phyloP scores from a whole-genome alignment of 2,329 filamentous ascomycete genomes.

The Trichothecium roseum region DNA sequence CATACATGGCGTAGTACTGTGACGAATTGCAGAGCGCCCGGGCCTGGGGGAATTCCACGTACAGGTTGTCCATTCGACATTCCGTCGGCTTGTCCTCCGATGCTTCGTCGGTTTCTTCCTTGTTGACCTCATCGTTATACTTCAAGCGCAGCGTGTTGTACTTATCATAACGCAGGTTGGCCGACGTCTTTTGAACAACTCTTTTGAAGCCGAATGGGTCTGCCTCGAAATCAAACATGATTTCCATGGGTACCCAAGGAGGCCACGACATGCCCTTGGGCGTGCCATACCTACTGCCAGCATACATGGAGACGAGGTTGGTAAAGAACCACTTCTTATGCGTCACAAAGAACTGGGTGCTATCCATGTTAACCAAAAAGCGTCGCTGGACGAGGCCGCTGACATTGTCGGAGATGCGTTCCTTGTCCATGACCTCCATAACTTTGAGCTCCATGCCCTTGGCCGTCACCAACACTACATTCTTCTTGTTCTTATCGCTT shows the following conservation, averaged over 20 bases:
- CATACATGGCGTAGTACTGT: conserved; percentile 96
- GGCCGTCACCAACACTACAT: conserved; percentile 90
- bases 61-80: conserved; percentile 86
- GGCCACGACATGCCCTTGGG: conserved; percentile 83
- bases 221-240: conserved; percentile 92
- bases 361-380: conserved; percentile 93
- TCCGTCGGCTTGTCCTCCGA: conserved; percentile 48
- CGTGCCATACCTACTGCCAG: conserved; percentile 85
- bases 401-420: conserved; percentile 81
- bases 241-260: conserved; percentile 95
- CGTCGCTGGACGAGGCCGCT: conserved; percentile 91
- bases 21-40: conserved; percentile 93
- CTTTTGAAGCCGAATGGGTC: conserved; percentile 97
- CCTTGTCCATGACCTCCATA: conserved; percentile 95
- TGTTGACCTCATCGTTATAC: conserved; percentile 87
- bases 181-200: conserved; percentile 93
- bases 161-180: conserved; percentile 90
- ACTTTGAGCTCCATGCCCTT: conserved; percentile 99
- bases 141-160: conserved; percentile 96
- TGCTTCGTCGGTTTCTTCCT: conserved; percentile 36
- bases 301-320: conserved; percentile 83
- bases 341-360: conserved; percentile 95
- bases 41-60: conserved; percentile 91
- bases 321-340: conserved; percentile 84
- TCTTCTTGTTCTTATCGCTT: conserved; percentile 94